Conservation (phyloP, 2,329 filamentous ascomycete species). For the Exophiala aquamarina region DNA sequence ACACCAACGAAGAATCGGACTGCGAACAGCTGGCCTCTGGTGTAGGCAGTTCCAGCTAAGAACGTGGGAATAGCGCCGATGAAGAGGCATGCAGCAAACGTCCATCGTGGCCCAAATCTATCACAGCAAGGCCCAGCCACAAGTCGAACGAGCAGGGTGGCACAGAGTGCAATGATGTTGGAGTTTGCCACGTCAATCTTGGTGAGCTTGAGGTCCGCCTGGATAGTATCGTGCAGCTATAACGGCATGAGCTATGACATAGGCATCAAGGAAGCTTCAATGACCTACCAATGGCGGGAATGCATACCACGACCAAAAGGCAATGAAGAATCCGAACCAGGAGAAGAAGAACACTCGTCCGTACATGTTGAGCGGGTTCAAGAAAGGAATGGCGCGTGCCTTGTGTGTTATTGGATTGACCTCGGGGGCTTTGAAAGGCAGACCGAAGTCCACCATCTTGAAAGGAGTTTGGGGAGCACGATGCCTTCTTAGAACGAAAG, state of each 20-base stretch:
- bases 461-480: not conserved
- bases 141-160: conserved; percentile 73
- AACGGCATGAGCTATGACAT: conserved; percentile 7
- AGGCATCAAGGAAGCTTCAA: conserved; percentile 1
- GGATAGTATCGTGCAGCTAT: conserved; percentile 72
- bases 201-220: conserved; percentile 71
- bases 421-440: conserved; percentile 55
- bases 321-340: conserved; percentile 81
- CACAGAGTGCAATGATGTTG: conserved; percentile 78
- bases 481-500: not conserved
- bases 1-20: conserved; percentile 46
- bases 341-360: conserved; percentile 89
- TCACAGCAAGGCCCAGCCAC: conserved; percentile 84
- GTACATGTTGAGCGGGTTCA: conserved; percentile 78
- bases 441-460: conserved; percentile 16
- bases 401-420: conserved; percentile 84
- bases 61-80: conserved; percentile 77
- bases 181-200: conserved; percentile 77
- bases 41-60: conserved; percentile 74
- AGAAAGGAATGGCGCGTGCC: conserved; percentile 72
- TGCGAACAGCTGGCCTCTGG: conserved; percentile 53
- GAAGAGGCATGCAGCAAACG: conserved; percentile 77
- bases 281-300: conserved; percentile 75
- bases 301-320: conserved; percentile 88
- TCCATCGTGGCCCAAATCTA: conserved; percentile 73